Conservation (phyloP, 1,284 basidiomycete genomes). For the Sanghuangporus weigelae region DNA sequence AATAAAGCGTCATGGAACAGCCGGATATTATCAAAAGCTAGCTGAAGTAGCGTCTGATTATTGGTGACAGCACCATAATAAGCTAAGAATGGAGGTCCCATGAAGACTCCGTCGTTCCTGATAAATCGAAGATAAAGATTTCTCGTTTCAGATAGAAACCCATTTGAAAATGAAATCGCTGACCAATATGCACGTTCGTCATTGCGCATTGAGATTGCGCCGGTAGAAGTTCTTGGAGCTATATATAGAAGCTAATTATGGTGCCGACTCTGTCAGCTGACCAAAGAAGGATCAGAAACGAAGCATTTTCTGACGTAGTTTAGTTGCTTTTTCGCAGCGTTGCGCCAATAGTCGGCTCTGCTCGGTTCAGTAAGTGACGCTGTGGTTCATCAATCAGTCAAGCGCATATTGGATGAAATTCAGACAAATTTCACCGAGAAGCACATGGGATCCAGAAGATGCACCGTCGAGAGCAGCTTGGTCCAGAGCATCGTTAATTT, state of each 20-base stretch:
- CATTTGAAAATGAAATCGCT: neutral
- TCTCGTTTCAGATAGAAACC: conserved; percentile 10
- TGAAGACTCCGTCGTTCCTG: conserved; percentile 57
- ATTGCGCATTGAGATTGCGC: conserved; percentile 47
- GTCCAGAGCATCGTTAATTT: conserved; percentile 26
- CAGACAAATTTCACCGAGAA: conserved; percentile 22
- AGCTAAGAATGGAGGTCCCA: conserved; percentile 59
- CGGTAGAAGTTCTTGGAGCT: conserved; percentile 41
- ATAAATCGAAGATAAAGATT: neutral
- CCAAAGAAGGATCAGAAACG: neutral
- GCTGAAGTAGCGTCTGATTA: conserved; percentile 37
- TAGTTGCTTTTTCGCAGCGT: conserved; percentile 23
- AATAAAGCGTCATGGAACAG: conserved; percentile 41
- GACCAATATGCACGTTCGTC: conserved; percentile 41
- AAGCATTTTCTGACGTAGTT: conserved; percentile 22
- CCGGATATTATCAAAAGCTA: conserved; percentile 42
- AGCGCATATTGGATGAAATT: neutral
- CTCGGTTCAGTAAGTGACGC: conserved; percentile 23
- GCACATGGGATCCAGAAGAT: conserved; percentile 24
- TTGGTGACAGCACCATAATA: conserved; percentile 43
- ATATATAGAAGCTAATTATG: conserved; percentile 30
- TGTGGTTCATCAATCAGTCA: conserved; percentile 3
- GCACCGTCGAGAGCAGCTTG: conserved; percentile 29
- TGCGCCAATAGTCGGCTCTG: conserved; percentile 22
- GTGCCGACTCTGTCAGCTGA: neutral